These are phyloP conservation scores for Mortierella sp. DNA, from an alignment of 371 early-diverging fungal genomes.

Conservation along the genomic window DNA sequence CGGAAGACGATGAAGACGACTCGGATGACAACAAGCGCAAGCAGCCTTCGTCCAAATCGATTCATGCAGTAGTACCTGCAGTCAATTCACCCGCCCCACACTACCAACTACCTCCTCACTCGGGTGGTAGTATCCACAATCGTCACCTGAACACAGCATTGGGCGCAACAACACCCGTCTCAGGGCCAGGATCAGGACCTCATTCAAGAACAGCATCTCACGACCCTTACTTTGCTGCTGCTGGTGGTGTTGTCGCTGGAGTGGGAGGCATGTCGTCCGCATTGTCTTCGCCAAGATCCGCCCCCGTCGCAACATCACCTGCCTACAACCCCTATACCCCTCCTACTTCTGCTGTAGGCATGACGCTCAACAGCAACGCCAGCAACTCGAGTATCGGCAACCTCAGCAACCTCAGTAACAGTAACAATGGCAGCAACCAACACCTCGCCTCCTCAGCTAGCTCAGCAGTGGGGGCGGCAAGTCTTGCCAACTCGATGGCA, in stretches of 20 bases:
- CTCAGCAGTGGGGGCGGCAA: slow-evolving; percentile 2
- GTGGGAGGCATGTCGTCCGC: not conserved
- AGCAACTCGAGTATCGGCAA: slow-evolving; percentile 27
- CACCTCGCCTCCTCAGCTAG: not conserved
- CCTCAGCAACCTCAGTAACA: slow-evolving; percentile 7
- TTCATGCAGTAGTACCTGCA: not conserved
- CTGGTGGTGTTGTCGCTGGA: not conserved
- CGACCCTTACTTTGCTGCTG: not conserved
- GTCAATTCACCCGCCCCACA: slow-evolving; percentile 1
- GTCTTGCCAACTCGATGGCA: slow-evolving; percentile 36
- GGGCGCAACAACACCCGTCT: not conserved
- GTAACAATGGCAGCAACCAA: not conserved
- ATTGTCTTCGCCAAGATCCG: not conserved
- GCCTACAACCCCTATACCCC: not conserved
- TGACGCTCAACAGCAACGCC: slow-evolving; percentile 5
- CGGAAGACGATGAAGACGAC: slow-evolving; percentile 35
- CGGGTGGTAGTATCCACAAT: slow-evolving; percentile 2
- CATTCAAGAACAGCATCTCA: not conserved
- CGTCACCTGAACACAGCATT: not conserved
- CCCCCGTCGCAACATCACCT: not conserved
- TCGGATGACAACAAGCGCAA: not conserved
- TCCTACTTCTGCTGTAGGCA: not conserved
- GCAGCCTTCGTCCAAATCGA: not conserved
- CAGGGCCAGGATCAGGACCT: not conserved
- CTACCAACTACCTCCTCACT: slow-evolving; percentile 1